Conservation (phyloP, 352 stramenopile genomes). For the Pythium volutum region DNA sequence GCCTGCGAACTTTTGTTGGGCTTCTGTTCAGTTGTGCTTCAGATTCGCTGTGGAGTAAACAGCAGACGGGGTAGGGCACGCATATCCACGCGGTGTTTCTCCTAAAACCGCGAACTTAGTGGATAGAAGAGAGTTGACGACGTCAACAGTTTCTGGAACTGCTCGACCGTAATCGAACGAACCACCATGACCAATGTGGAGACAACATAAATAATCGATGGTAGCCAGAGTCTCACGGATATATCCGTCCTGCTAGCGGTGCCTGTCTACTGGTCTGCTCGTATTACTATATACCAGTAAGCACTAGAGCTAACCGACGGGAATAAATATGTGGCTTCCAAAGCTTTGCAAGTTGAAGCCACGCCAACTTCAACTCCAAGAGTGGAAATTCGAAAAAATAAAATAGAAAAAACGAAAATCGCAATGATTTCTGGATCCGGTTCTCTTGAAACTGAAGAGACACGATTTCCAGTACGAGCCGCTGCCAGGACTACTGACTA, state of each 20-base stretch:
- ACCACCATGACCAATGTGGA: too few species aligned
- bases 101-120: constrained; percentile 9
- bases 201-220: too few species aligned
- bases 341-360: constrained; percentile 9
- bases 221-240: too few species aligned
- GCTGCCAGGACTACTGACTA: too few species aligned
- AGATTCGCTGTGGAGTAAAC: constrained; percentile 2
- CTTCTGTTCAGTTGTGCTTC: constrained; percentile 1
- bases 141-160: constrained; percentile 19
- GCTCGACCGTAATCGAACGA: background rate
- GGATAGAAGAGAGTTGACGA: too few species aligned
- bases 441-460: background rate
- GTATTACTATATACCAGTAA: too few species aligned
- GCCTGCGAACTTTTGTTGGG: constrained; percentile 4
- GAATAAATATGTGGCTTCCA: too few species aligned
- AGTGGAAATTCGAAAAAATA: background rate
- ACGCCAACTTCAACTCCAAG: constrained; percentile 22
- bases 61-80: constrained; percentile 18
- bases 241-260: too few species aligned
- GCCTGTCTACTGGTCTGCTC: too few species aligned
- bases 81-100: background rate
- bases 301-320: too few species aligned
- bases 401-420: too few species aligned
- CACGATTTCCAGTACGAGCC: background rate
- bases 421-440: too few species aligned